Base-by-base conservation (phyloP, 2,329 filamentous ascomycete genomes). In the Coniochaeta hoffmannii region DNA sequence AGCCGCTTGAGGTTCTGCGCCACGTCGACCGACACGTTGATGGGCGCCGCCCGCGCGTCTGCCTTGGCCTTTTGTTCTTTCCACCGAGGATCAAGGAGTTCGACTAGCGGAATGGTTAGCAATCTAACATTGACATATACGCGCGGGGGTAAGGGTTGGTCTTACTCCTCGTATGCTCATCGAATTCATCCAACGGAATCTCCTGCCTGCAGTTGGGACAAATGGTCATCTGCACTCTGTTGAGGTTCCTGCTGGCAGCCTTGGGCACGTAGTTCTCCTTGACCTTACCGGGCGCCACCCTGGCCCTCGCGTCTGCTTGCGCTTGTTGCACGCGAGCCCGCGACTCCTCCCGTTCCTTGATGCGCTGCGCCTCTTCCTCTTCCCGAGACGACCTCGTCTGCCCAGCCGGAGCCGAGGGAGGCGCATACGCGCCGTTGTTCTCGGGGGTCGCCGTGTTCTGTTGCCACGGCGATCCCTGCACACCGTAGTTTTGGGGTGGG, bases 1-100 rank as follows among this genome's bases (percentile, higher is more conserved):
- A 97, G 78, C n/a, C 93, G 87, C 76, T 97, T 97, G 60, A 97
- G 81, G 68, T 97, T 97, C 69, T 90, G 92, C 53, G 91, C 92
- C 49, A 96, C 90, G 63, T 97, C 93, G 32, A 81, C 83, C 1
- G 88, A 89, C 10, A 96, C 74, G 64, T 96, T 97, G 10, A 91
- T 95, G 0, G 89, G 92, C 1, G 89, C 83, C 60, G 88, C 90
- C 59, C 93, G 87, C 12, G 88, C 85, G 49, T 96, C 90, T 15
- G 89, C 85, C 69, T 96, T 96, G 56, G 89, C 88, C 63, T 91
- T 90, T 69, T 97, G 92, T 68, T 97, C 92, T 69, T 96, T 96
- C 92, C 93, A 97, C 57, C 88, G 83, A 0, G 93, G 93, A 68
- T 97, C 93, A 57, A 97, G 81, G 50, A 97, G 80, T 72, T 97